These are phyloP conservation scores for Falciphora oryzae DNA, from an alignment of 2,329 filamentous ascomycete species.

Conservation along the genomic window DNA sequence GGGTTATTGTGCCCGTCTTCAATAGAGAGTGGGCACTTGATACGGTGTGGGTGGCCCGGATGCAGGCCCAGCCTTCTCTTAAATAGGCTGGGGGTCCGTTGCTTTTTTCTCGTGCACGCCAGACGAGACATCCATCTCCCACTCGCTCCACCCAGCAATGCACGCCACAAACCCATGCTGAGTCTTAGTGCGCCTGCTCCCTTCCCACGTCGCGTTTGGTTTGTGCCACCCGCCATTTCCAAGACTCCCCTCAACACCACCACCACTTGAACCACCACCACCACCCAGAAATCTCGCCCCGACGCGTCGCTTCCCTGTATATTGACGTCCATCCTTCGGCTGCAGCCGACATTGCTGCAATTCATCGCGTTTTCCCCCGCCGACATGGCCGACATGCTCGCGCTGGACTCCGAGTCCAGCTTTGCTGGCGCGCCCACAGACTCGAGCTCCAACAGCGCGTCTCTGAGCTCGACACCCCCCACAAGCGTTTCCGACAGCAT, in stretches of 20 bases:
- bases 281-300: background rate
- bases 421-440: constrained; percentile 25
- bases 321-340: background rate
- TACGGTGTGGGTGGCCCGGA: background rate
- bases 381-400: constrained; percentile 9
- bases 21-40: background rate
- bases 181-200: background rate
- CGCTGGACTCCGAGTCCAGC: constrained; percentile 19
- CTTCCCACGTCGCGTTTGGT: constrained; percentile 8
- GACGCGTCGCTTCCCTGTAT: constrained; percentile 4
- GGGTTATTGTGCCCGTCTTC: background rate
- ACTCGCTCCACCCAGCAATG: background rate
- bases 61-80: background rate
- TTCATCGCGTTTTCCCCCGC: background rate
- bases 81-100: background rate
- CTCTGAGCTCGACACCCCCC: constrained; percentile 26
- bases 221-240: constrained; percentile 5
- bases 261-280: background rate
- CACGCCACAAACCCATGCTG: background rate
- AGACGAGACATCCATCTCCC: background rate
- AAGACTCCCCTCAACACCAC: background rate
- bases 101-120: background rate
- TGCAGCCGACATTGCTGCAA: background rate
- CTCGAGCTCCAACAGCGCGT: constrained; percentile 23
- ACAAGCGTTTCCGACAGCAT: constrained; percentile 27